phyloP scores from a whole-genome alignment of 768 basidiomycete species.

The Lactarius hatsudake region DNA sequence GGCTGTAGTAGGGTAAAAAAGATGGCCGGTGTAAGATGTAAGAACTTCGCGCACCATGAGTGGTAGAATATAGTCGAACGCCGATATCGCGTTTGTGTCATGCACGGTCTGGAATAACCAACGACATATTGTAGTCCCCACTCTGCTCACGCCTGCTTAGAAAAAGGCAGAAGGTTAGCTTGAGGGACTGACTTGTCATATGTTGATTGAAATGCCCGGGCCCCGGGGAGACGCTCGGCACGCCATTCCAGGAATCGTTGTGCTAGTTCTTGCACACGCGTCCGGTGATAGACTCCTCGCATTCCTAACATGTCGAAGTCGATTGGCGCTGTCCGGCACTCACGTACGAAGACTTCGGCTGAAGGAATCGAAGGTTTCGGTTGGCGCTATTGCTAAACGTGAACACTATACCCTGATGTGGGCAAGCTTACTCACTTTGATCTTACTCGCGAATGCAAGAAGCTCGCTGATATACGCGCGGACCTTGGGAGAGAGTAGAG shows the following conservation, averaged over 20 bases:
- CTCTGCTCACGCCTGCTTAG: conserved; percentile 38
- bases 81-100: conserved; percentile 70
- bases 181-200: conserved; percentile 62
- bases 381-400: conserved; percentile 47
- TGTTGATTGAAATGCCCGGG: conserved; percentile 78
- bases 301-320: conserved; percentile 76
- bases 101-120: conserved; percentile 76
- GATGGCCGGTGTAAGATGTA: conserved; percentile 9
- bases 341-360: conserved; percentile 61
- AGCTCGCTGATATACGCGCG: conserved; percentile 74
- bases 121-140: conserved; percentile 65
- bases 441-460: conserved; percentile 66
- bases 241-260: conserved; percentile 67
- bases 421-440: conserved; percentile 48
- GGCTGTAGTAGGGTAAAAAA: conserved; percentile 42
- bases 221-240: conserved; percentile 65
- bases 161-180: neutral
- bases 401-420: neutral
- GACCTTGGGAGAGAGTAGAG: conserved; percentile 43
- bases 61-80: conserved; percentile 80
- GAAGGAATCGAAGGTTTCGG: conserved; percentile 61
- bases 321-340: conserved; percentile 53
- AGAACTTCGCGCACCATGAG: conserved; percentile 55
- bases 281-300: conserved; percentile 58
- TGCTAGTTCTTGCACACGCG: conserved; percentile 58